Conservation (phyloP, 371 early-diverging fungal species). For the Phascolomyces articulosus region DNA sequence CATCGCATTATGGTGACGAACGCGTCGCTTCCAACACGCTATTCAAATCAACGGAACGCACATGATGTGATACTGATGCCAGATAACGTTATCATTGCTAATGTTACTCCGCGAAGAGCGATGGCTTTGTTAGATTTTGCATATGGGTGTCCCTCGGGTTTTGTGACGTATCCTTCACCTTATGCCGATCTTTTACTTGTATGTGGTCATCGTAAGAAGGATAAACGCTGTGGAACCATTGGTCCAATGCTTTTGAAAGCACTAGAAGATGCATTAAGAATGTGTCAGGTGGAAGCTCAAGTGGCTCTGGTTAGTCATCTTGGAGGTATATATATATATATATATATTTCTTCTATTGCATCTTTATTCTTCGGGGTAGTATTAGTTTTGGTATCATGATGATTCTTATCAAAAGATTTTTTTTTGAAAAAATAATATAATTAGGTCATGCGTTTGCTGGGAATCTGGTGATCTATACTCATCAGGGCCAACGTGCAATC, state of each 20-base stretch:
- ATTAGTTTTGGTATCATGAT: no score
- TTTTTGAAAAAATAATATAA: not conserved
- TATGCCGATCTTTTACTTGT: conserved; percentile 29
- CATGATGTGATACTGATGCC: conserved; percentile 36
- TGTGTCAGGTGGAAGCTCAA: conserved; percentile 5
- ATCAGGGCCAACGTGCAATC: conserved; percentile 40
- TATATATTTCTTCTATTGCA: not conserved
- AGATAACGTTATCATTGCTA: conserved; percentile 42
- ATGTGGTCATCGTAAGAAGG: conserved; percentile 43
- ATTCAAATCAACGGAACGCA: conserved; percentile 23
- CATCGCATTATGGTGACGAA: conserved; percentile 38
- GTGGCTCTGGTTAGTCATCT: conserved; percentile 41
- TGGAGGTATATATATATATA: conserved; percentile 27
- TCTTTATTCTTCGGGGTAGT: no score
- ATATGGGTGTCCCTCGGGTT: conserved; percentile 29
- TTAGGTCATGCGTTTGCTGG: conserved; percentile 45
- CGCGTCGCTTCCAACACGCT: conserved; percentile 25
- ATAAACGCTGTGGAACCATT: conserved; percentile 41
- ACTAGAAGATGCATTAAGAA: conserved; percentile 23
- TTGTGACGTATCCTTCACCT: conserved; percentile 29
- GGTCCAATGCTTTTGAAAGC: conserved; percentile 37
- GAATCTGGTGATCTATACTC: conserved; percentile 40
- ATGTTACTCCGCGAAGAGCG: conserved; percentile 31
- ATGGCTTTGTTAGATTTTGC: conserved; percentile 33
- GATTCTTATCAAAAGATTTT: not conserved